Evolutionary conservation across 441 rosid species (phyloP).

Genomic region (Pelargonium myrrhifolium): DNA sequence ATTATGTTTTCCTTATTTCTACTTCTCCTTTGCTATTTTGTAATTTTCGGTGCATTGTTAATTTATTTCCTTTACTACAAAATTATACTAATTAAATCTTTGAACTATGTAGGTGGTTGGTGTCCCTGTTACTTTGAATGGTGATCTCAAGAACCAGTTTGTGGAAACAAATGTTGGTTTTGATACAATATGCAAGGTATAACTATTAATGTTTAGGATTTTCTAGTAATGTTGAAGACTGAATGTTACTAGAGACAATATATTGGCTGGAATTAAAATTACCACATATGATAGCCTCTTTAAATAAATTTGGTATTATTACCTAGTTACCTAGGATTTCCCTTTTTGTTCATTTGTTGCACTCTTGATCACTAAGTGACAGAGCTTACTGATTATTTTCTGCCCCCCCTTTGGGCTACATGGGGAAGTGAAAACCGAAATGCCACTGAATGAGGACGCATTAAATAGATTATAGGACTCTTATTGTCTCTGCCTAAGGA

Average conservation of each 20-base stretch:
- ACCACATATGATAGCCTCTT: too few species aligned
- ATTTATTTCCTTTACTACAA: too few species aligned
- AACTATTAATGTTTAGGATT: neutral
- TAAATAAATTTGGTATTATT: too few species aligned
- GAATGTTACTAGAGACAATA: neutral
- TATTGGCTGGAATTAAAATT: too few species aligned
- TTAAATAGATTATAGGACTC: neutral
- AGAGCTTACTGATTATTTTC: neutral
- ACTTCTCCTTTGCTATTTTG: neutral
- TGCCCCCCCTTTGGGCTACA: neutral
- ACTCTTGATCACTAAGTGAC: too few species aligned
- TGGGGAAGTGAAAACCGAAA: neutral
- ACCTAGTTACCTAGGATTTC: too few species aligned
- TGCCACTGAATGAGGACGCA: neutral
- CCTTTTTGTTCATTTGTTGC: too few species aligned
- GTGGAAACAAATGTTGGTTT: conserved; percentile 96
- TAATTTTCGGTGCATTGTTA: neutral
- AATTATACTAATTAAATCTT: neutral
- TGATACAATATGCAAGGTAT: conserved; percentile 96
- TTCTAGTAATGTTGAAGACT: neutral
- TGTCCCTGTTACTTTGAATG: conserved; percentile 92
- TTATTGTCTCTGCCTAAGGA: neutral
- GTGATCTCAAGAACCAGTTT: conserved; percentile 95
- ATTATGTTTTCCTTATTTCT: neutral
- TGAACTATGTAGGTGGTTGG: conserved; percentile 67